These are phyloP conservation scores for Lasiodiplodia theobromae DNA, from an alignment of 2,329 filamentous ascomycete genomes.

Conservation along the genomic window DNA sequence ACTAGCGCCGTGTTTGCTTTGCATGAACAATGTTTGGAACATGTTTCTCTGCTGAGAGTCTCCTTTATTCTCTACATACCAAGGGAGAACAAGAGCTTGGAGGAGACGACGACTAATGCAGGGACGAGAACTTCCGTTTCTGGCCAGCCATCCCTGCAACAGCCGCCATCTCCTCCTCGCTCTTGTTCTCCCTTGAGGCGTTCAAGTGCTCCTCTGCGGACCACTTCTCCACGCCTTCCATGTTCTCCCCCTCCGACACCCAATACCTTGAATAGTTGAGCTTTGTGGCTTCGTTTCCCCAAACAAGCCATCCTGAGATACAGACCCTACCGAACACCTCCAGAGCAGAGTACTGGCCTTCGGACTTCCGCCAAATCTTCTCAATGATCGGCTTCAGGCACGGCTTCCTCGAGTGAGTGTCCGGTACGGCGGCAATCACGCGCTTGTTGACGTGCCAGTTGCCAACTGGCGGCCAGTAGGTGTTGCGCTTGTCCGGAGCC, in stretches of 20 bases:
- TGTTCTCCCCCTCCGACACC: slow-evolving; percentile 35
- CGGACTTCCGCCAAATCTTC: slow-evolving; percentile 51
- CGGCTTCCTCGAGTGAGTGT: slow-evolving; percentile 81
- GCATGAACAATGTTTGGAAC: slow-evolving; percentile 14
- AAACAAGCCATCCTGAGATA: slow-evolving; percentile 78
- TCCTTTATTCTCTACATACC: background rate
- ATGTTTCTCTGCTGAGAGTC: background rate
- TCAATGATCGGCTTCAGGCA: slow-evolving; percentile 69
- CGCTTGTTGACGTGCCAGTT: slow-evolving; percentile 51
- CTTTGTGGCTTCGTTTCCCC: slow-evolving; percentile 76
- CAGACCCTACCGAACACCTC: slow-evolving; percentile 80
- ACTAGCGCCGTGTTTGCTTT: background rate
- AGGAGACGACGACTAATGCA: background rate
- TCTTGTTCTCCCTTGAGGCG: background rate
- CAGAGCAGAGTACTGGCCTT: slow-evolving; percentile 62
- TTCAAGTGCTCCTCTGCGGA: background rate
- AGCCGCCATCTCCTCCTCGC: background rate
- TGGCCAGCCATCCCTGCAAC: background rate
- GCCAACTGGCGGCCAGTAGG: background rate
- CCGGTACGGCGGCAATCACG: slow-evolving; percentile 73
- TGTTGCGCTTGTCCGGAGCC: slow-evolving; percentile 33
- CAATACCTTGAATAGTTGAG: slow-evolving; percentile 69
- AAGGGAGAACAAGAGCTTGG: background rate
- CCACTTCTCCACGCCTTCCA: slow-evolving; percentile 2
- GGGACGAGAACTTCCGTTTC: slow-evolving; percentile 2